A percentile compares a stretch with the other conserved stretches of the same genome.
phyloP scores from a whole-genome alignment of 768 basidiomycete genomes.

The Hypsizygus marmoreus region DNA sequence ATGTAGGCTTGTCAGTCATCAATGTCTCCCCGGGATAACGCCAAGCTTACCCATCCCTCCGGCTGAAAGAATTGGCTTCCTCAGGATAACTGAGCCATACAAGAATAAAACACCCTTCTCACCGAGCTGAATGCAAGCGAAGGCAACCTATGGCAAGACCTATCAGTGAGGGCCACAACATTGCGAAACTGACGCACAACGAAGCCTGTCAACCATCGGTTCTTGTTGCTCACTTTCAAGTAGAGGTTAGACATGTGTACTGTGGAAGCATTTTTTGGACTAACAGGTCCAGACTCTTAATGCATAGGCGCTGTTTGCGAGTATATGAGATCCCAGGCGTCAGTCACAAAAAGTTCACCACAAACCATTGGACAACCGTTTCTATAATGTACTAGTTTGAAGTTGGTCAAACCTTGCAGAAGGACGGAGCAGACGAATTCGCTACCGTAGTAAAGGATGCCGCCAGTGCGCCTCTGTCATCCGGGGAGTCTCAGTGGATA shows the following conservation, averaged over 20 bases:
- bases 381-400: too few relatives aligned
- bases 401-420: too few relatives aligned
- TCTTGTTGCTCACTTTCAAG: slow-evolving; percentile 2
- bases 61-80: not conserved
- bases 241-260: not conserved
- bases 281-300: slow-evolving; percentile 3
- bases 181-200: not conserved
- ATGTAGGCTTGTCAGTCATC: not conserved
- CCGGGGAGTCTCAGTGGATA: not conserved
- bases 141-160: not conserved
- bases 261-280: not conserved
- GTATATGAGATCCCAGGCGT: not conserved
- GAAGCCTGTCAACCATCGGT: not conserved
- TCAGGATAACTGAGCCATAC: too few relatives aligned
- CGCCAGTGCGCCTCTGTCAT: slow-evolving; percentile 1
- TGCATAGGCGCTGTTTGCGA: slow-evolving; percentile 2
- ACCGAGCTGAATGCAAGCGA: slow-evolving; percentile 1
- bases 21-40: not conserved
- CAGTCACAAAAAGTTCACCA: not conserved
- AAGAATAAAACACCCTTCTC: not conserved
- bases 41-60: slow-evolving; percentile 4
- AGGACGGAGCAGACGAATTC: too few relatives aligned
- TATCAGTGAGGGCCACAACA: not conserved
- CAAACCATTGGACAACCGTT: not conserved
- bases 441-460: slow-evolving; percentile 4